Evolutionary conservation across 1,284 basidiomycete species (phyloP), one percentile per base, ranked within the genome.

Genomic region (Puccinia hordei): DNA sequence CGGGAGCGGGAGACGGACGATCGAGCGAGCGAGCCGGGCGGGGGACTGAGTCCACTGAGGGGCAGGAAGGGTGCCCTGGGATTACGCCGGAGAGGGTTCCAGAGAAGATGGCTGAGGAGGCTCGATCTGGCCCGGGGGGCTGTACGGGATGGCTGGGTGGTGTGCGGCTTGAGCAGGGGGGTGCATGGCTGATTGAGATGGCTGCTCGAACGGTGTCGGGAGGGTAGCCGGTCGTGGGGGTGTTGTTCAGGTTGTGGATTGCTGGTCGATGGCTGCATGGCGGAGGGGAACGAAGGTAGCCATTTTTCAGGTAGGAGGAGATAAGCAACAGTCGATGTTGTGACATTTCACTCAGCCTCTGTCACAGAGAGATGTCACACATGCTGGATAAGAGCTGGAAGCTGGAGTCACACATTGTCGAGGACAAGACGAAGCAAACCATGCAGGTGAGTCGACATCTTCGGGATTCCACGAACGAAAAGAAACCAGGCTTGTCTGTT

Each of bases 371-470:
- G n/a, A n/a, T n/a, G n/a, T n/a, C n/a, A n/a, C n/a, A n/a, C n/a
- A n/a, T n/a, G n/a, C n/a, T n/a, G n/a, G n/a, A n/a, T n/a, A n/a
- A n/a, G n/a, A n/a, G n/a, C n/a, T n/a, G n/a, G n/a, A n/a, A n/a
- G n/a, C n/a, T n/a, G n/a, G n/a, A n/a, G n/a, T n/a, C n/a, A n/a
- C n/a, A n/a, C n/a, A n/a, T n/a, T n/a, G n/a, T n/a, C n/a, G n/a
- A n/a, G n/a, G 49, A 51, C 49, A 51, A 51, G 15, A 10, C 2
- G 10, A 35, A 61, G 13, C 61, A 19, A 63, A 63, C 30, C 15
- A 63, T 63, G 61, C 61, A 63, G 30, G 61, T 63, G 61, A 63
- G 61, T 63, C 61, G 5, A 9, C 46, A 59, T 27, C 57, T 59
- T 59, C 22, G 10, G 9, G 22, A 24, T 15, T 3, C 27, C 12